These are phyloP conservation scores for Kitagawia praeruptora DNA, from an alignment of 129 eudicot species.

Conservation along the genomic window DNA sequence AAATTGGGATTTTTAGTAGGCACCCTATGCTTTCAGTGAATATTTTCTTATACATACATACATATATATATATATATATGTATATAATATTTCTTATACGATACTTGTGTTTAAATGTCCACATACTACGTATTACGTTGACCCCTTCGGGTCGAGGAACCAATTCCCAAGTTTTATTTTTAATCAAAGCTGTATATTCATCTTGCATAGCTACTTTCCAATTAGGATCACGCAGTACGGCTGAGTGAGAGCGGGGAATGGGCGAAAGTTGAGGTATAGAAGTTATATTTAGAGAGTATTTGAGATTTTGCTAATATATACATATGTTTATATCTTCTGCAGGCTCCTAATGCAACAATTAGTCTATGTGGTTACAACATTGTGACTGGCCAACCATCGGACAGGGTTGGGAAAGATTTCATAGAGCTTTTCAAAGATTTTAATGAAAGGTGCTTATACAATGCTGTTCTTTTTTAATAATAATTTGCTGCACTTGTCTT, in stretches of 20 bases:
- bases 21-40: neutral
- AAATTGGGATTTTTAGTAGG: neutral
- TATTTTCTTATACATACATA: neutral
- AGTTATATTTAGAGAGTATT: too few relatives aligned
- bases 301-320: neutral
- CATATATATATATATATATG: too few relatives aligned
- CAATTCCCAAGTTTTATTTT: too few relatives aligned
- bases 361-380: constrained; percentile 58
- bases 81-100: too few relatives aligned
- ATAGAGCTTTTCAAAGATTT: constrained; percentile 51
- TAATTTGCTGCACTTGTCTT: neutral
- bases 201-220: too few relatives aligned
- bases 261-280: too few relatives aligned
- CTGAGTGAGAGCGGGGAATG: too few relatives aligned
- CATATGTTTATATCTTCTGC: neutral
- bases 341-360: constrained; percentile 70
- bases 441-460: constrained; percentile 40
- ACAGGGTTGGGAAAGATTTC: constrained; percentile 69
- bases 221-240: too few relatives aligned
- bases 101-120: too few relatives aligned
- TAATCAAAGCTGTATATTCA: too few relatives aligned
- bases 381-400: constrained; percentile 72
- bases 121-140: too few relatives aligned
- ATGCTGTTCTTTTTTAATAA: neutral
- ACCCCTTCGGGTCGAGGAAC: too few relatives aligned